Conservation (phyloP, 2,329 filamentous ascomycete species). For the Chaetomiaceae sp. region DNA sequence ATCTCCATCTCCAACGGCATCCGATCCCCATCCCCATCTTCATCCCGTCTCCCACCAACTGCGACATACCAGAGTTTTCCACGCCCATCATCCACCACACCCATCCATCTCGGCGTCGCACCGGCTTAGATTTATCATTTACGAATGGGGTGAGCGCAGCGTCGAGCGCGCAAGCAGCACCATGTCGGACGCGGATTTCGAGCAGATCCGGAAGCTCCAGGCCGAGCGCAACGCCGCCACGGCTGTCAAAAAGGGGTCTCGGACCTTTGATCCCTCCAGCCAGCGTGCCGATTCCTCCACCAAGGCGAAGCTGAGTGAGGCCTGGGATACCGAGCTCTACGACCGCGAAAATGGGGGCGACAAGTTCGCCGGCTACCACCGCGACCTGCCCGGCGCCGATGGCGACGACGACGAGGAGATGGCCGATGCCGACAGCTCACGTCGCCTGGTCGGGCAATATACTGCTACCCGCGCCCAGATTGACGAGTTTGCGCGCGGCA, state of each 20-base stretch:
- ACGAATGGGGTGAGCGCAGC: constrained; percentile 23
- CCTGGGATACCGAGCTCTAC: constrained; percentile 85
- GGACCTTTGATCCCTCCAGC: constrained; percentile 70
- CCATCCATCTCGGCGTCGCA: neutral
- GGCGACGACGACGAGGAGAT: constrained; percentile 77
- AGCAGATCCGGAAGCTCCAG: constrained; percentile 81
- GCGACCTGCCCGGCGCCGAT: constrained; percentile 75
- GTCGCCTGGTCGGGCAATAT: constrained; percentile 87
- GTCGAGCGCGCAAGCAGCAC: constrained; percentile 22
- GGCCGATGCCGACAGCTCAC: constrained; percentile 66
- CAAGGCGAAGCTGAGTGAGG: constrained; percentile 87
- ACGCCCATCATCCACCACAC: neutral
- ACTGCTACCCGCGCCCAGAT: constrained; percentile 89
- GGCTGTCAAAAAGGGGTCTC: constrained; percentile 75
- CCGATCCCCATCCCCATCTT: constrained; percentile 11
- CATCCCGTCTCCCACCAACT: too few species aligned
- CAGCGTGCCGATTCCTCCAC: constrained; percentile 80
- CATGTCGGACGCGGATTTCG: constrained; percentile 79
- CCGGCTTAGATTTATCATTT: neutral
- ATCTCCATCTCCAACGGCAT: neutral
- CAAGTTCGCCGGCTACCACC: constrained; percentile 86
- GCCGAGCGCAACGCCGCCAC: constrained; percentile 84
- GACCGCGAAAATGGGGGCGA: constrained; percentile 66
- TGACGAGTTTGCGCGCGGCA: constrained; percentile 84
- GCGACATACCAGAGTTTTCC: neutral